Conservation (phyloP, 1,284 basidiomycete genomes). For the Apiotrichum veenhuisii region DNA sequence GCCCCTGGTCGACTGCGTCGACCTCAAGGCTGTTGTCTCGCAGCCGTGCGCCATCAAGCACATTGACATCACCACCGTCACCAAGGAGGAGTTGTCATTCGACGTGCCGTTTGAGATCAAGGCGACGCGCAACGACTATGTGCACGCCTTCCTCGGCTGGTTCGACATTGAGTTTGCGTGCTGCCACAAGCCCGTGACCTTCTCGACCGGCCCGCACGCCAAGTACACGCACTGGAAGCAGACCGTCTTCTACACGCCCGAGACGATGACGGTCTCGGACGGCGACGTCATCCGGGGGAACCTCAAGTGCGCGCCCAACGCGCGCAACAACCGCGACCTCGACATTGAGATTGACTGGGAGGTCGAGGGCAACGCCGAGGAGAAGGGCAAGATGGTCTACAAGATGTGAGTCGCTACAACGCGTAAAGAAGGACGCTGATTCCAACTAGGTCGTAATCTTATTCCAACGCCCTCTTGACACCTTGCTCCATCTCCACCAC, state of each 20-base stretch:
- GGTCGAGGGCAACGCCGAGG: constrained; percentile 47
- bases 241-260: constrained; percentile 93
- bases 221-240: constrained; percentile 98
- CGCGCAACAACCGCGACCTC: constrained; percentile 84
- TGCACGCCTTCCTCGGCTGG: constrained; percentile 99
- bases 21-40: constrained; percentile 85
- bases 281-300: constrained; percentile 69
- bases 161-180: constrained; percentile 96
- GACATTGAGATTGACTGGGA: constrained; percentile 80
- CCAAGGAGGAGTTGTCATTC: constrained; percentile 93
- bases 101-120: constrained; percentile 72
- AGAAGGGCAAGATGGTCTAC: constrained; percentile 49
- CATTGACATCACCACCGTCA: constrained; percentile 86
- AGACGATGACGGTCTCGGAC: constrained; percentile 57
- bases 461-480: not conserved
- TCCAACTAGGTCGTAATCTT: constrained; percentile 40
- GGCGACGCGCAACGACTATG: constrained; percentile 87
- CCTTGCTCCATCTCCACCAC: not conserved
- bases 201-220: constrained; percentile 92
- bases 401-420: constrained; percentile 51
- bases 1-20: constrained; percentile 96
- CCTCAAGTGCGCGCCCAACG: constrained; percentile 77
- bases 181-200: constrained; percentile 92
- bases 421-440: constrained; percentile 23
- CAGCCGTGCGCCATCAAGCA: constrained; percentile 85